phyloP scores from a whole-genome alignment of 129 eudicot genomes.

The Tagetes erecta region DNA sequence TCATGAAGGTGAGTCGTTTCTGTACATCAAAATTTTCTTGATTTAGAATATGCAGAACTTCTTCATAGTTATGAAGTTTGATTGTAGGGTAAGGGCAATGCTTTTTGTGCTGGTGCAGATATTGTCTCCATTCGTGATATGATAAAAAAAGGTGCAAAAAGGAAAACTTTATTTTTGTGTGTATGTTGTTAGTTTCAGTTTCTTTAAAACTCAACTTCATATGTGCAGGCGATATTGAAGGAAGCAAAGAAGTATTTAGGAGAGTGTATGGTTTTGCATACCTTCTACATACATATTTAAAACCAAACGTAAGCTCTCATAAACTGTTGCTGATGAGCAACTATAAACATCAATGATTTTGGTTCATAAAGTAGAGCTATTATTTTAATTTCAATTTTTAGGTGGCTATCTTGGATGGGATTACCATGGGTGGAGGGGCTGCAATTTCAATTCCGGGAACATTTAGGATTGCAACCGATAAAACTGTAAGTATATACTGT shows the following conservation, averaged over 20 bases:
- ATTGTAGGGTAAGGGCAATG: conserved; percentile 74
- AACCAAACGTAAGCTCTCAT: conserved; percentile 63
- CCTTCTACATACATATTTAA: conserved; percentile 61
- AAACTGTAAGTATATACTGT: conserved; percentile 48
- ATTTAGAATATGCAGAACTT: background rate
- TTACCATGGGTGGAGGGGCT: conserved; percentile 92
- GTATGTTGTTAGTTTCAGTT: background rate
- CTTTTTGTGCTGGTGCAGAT: conserved; percentile 79
- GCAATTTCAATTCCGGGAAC: conserved; percentile 73
- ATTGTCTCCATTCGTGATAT: conserved; percentile 48
- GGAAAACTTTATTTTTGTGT: background rate
- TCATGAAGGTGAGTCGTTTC: conserved; percentile 51
- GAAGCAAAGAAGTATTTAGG: conserved; percentile 62
- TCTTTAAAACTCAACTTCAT: background rate
- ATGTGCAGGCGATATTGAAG: conserved; percentile 63
- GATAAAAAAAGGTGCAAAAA: conserved; percentile 46
- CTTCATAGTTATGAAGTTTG: background rate
- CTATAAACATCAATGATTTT: conserved; percentile 22
- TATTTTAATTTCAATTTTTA: conserved; percentile 17
- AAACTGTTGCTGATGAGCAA: background rate
- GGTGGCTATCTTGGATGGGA: conserved; percentile 80
- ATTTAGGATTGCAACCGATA: conserved; percentile 81
- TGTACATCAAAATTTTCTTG: background rate
- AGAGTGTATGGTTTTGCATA: conserved; percentile 51
- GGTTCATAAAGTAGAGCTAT: background rate